A percentile compares a stretch with the other conserved stretches of the same genome.
phyloP scores from a whole-genome alignment of 73 alveolate species.

The Tetrahymena elliotti region DNA sequence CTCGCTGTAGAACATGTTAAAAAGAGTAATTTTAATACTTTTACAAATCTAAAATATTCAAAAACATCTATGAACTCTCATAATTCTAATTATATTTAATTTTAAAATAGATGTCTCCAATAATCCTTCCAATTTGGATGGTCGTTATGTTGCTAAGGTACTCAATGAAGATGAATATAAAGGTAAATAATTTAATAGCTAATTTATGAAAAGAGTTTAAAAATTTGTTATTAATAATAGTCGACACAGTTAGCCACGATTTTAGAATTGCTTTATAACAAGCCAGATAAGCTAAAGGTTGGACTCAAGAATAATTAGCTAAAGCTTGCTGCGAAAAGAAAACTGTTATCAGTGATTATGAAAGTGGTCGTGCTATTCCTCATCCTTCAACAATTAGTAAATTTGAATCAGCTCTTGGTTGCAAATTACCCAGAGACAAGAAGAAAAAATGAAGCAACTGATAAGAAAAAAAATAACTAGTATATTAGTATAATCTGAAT shows the following conservation, averaged over 20 bases:
- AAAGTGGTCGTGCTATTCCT: slow-evolving; percentile 74
- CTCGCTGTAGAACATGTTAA: background rate
- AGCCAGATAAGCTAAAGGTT: slow-evolving; percentile 76
- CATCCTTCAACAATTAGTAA: slow-evolving; percentile 64
- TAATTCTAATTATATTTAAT: background rate
- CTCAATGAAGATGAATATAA: background rate
- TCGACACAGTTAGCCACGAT: slow-evolving; percentile 25
- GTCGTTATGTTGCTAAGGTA: background rate
- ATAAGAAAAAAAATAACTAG: background rate
- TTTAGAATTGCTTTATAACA: slow-evolving; percentile 60
- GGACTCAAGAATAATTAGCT: slow-evolving; percentile 86
- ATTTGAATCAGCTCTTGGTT: slow-evolving; percentile 74
- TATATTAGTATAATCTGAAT: background rate
- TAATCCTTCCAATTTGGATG: background rate
- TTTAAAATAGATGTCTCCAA: background rate
- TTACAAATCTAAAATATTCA: background rate
- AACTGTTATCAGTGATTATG: slow-evolving; percentile 69
- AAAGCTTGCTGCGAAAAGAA: slow-evolving; percentile 82
- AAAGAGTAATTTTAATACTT: background rate
- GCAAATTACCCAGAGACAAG: slow-evolving; percentile 60
- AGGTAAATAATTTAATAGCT: background rate
- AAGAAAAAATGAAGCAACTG: slow-evolving; percentile 9
- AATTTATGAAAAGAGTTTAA: background rate
- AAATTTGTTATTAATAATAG: background rate
- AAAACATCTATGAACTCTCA: too few relatives aligned